These are phyloP conservation scores for Talaromyces sp. DNA, from an alignment of 2,329 filamentous ascomycete species.

Conservation along the genomic window DNA sequence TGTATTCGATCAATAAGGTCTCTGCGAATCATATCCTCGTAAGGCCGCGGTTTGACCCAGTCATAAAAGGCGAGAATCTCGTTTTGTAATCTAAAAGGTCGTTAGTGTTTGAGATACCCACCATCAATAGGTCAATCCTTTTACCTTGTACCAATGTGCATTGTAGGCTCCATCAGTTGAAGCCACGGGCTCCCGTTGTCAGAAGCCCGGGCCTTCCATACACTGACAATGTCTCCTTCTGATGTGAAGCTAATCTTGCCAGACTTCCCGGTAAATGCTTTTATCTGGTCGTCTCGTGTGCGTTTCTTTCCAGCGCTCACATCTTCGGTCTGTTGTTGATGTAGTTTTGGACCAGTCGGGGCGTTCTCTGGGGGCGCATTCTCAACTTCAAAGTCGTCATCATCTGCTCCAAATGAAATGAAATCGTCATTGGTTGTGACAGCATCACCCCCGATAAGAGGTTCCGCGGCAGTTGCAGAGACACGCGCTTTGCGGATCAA, in stretches of 20 bases:
- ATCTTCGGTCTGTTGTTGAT: constrained; percentile 36
- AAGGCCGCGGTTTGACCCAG: constrained; percentile 71
- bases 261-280: constrained; percentile 52
- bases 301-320: constrained; percentile 68
- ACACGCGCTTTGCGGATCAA: constrained; percentile 86
- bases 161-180: constrained; percentile 25
- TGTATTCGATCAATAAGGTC: constrained; percentile 69
- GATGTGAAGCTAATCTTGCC: constrained; percentile 30
- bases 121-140: constrained; percentile 18
- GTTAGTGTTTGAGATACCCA: constrained; percentile 18
- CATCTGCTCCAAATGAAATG: constrained; percentile 74
- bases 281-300: constrained; percentile 66
- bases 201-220: constrained; percentile 50
- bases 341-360: constrained; percentile 33
- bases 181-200: constrained; percentile 61
- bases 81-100: constrained; percentile 69
- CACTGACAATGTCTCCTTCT: constrained; percentile 48
- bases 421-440: constrained; percentile 70
- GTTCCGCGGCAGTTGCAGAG: constrained; percentile 46
- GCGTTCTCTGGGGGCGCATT: constrained; percentile 34
- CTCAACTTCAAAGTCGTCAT: constrained; percentile 48
- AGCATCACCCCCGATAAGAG: constrained; percentile 51
- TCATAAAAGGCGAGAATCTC: constrained; percentile 88
- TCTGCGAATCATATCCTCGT: constrained; percentile 71
- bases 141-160: constrained; percentile 36